Base-by-base conservation (phyloP, 495 filamentous ascomycete genomes). In the Xylaria nigripes region DNA sequence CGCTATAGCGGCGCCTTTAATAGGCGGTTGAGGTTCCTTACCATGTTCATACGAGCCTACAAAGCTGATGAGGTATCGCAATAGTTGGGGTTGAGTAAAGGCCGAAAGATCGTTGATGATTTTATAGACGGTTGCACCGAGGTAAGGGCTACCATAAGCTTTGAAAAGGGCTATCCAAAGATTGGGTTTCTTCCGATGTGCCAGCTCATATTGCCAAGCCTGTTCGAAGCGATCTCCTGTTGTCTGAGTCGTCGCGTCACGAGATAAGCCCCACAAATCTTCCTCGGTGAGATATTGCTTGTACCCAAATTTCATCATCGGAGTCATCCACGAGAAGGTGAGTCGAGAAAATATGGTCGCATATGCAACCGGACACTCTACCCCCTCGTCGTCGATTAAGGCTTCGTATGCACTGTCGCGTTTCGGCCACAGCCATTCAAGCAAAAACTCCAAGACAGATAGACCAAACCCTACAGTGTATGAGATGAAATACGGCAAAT, bases 251-350 rank as follows among this genome's bases (percentile, higher is more conserved):
- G 84, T 86, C 68, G 96, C 91, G 47, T 77, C 76, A 54, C 80
- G 83, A 13, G 92, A 81, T 36, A 99, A 78, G 59, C 87, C 92
- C 93, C 93, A 99, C 44, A 99, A 79, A 70, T 99, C 93, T 55
- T 99, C 89, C 70, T 99, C 92, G 5, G 89, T 95, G 48, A 99
- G 76, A 64, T 79, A 99, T 50, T 90, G 81, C 61, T 84, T 87
- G 70, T 99, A 96, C 16, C 94, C 94, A 71, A 85, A 83, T 61
- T 85, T 90, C 94, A 99, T 99, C 81, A 97, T 71, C 15, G 92
- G 90, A 0, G 94, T 99, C 89, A 99, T 96, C 94, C 94, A 99
- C 52, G 87, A 82, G 67, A 99, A 99, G 9, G 92, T 95, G 27
- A 99, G 80, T 36, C 87, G 81, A 9, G 92, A 96, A 71, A 97